A percentile compares a stretch with the other conserved stretches of the same genome.
phyloP scores from a whole-genome alignment of 176 grass and related monocot genomes.

The Carex myosuroides region DNA sequence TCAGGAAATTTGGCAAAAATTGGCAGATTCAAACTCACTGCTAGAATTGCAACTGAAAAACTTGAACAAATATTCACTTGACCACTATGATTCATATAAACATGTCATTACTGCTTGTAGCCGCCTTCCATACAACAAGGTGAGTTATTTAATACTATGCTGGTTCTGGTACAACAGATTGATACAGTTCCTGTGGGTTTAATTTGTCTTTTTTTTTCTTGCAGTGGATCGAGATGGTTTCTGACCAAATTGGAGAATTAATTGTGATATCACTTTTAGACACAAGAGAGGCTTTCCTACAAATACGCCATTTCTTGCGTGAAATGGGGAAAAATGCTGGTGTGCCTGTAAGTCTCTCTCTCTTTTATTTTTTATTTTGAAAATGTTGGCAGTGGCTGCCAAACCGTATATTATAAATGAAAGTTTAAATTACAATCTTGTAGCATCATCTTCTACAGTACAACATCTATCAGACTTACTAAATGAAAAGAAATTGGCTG shows the following conservation, averaged over 20 bases:
- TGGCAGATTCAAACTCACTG: slow-evolving; percentile 53
- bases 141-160: slow-evolving; percentile 21
- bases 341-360: slow-evolving; percentile 67
- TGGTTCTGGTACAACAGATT: background rate
- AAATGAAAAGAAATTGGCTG: no score
- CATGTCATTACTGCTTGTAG: slow-evolving; percentile 49
- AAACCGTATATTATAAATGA: no score
- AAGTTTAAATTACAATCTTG: no score
- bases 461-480: no score
- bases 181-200: background rate
- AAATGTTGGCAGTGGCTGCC: no score
- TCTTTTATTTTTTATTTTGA: no score
- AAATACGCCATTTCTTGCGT: slow-evolving; percentile 62
- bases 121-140: slow-evolving; percentile 33
- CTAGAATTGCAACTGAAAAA: slow-evolving; percentile 64
- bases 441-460: no score
- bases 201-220: slow-evolving; percentile 25
- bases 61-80: slow-evolving; percentile 56
- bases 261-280: slow-evolving; percentile 61
- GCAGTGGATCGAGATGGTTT: slow-evolving; percentile 59
- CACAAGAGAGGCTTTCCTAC: slow-evolving; percentile 57
- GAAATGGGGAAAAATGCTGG: slow-evolving; percentile 72
- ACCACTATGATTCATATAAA: slow-evolving; percentile 48
- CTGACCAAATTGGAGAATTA: slow-evolving; percentile 48
- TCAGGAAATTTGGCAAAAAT: slow-evolving; percentile 60